Percentiles rank a stretch among this genome's conserved stretches.
Conservation (phyloP, 306 rosid genomes). For the Biancaea sappan region DNA sequence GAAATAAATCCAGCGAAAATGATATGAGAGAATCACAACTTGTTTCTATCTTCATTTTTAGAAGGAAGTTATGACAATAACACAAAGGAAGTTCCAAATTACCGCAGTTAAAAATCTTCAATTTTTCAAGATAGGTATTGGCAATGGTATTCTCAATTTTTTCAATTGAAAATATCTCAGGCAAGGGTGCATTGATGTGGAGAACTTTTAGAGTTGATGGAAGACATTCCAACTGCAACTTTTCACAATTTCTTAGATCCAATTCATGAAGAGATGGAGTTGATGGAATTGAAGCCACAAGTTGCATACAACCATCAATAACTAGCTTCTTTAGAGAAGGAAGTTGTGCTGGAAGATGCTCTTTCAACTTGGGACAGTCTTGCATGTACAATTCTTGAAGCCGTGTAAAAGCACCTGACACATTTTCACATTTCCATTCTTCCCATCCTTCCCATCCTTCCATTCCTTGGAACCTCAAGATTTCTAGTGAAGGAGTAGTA, state of each 20-base stretch:
- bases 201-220: neutral
- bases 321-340: neutral
- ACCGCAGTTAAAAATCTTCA: neutral
- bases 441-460: neutral
- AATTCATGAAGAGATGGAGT: neutral
- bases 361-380: neutral
- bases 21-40: neutral
- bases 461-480: slow-evolving; percentile 1
- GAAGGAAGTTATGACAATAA: neutral
- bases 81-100: neutral
- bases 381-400: neutral
- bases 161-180: neutral
- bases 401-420: neutral
- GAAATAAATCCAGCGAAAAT: slow-evolving; percentile 1
- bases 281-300: neutral
- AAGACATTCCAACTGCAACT: neutral
- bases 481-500: too few species aligned
- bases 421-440: slow-evolving; percentile 11
- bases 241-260: neutral
- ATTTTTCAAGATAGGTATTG: neutral
- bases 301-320: neutral
- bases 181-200: neutral
- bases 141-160: neutral
- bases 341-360: neutral
- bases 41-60: neutral